Percentiles rank a stretch among this genome's conserved stretches.
Evolutionary conservation across 352 stramenopile genomes (phyloP).

Genomic region (Globisporangium ultimum): DNA sequence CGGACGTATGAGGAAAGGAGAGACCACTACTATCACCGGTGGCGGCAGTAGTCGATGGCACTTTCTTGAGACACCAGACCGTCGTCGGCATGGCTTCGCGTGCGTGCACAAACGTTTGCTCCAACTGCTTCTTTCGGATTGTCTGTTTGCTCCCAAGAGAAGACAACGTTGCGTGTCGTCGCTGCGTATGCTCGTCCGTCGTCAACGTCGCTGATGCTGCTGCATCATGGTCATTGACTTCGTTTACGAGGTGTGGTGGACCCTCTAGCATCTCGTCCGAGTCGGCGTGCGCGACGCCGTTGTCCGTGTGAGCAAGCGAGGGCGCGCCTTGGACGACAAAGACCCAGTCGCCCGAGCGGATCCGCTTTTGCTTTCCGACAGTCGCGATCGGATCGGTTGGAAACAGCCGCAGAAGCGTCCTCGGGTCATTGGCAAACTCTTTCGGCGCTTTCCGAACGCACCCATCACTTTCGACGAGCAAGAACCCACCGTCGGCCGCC

Average conservation of each 20-base stretch:
- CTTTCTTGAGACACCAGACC: slow-evolving; percentile 16
- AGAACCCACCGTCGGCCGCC: slow-evolving; percentile 31
- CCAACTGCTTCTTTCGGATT: slow-evolving; percentile 14
- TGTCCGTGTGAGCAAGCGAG: slow-evolving; percentile 10
- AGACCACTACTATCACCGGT: background rate
- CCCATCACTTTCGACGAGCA: slow-evolving; percentile 35
- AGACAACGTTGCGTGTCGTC: background rate
- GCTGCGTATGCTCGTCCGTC: background rate
- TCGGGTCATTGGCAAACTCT: slow-evolving; percentile 20
- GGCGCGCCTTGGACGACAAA: slow-evolving; percentile 30
- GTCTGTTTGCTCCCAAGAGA: slow-evolving; percentile 5
- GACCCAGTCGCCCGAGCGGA: slow-evolving; percentile 20
- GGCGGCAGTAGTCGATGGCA: background rate
- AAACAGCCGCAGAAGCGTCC: slow-evolving; percentile 40
- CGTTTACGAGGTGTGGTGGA: slow-evolving; percentile 1
- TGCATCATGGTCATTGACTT: slow-evolving; percentile 5
- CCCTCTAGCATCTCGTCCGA: slow-evolving; percentile 14
- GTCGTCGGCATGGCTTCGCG: slow-evolving; percentile 13
- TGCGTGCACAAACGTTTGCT: slow-evolving; percentile 3
- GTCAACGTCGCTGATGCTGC: background rate
- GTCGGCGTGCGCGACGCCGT: slow-evolving; percentile 14
- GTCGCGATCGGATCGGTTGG: slow-evolving; percentile 20
- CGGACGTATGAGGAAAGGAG: no score
- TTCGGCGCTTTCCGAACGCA: slow-evolving; percentile 26
- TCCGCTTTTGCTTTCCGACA: slow-evolving; percentile 14